Evolutionary conservation across 495 filamentous ascomycete species (phyloP), one percentile per base, ranked within the genome.

Genomic region (Thermothielavioides terrestris): DNA sequence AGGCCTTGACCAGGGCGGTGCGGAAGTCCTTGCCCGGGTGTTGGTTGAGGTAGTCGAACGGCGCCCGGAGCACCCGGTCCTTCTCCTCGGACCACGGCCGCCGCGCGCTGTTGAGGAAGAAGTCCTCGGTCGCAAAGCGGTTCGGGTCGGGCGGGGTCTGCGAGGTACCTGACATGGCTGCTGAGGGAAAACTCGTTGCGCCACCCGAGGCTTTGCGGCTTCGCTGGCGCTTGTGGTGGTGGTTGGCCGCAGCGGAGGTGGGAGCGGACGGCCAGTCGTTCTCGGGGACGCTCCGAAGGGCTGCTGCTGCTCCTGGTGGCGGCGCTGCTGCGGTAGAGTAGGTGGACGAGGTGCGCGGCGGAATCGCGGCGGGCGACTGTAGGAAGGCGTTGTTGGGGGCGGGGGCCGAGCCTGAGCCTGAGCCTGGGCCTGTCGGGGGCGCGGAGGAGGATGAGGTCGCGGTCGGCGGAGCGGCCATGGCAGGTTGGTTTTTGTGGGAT

Each of bases 21-120:
- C 92, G 82, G 37, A 98, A 82, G 63, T 97, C 89, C 61, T 97
- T 97, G 45, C 94, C 94, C 2, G 91, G 92, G 54, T 89, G 81
- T 17, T 78, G 71, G 54, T 83, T 73, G 56, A 98, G 80, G 60
- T 98, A 96, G 49, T 95, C 86, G 58, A 82, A 98, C 0, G 92
- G 94, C 0, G 82, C 90, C 27, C 85, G 71, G 11, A 97, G 68
- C 39, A 95, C 86, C 67, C 78, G 72, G 53, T 91, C 86, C 62
- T 90, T 89, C 38, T 84, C 73, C 1, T 68, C 61, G 0, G 81
- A 77, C 86, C 86, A 91, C 32, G 72, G 73, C 32, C 67, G 62
- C 27, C 60, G 58, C 6, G 61, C n/a, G n/a, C n/a, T 45, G 15
- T 54, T 50, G 42, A 60, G 67, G 54, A 68, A 68, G 42, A 74